A percentile compares a stretch with the other conserved stretches of the same genome.
These are phyloP conservation scores for Ophiocordyceps polyrhachis-furcata DNA, from an alignment of 2,329 filamentous ascomycete species.

Conservation along the genomic window DNA sequence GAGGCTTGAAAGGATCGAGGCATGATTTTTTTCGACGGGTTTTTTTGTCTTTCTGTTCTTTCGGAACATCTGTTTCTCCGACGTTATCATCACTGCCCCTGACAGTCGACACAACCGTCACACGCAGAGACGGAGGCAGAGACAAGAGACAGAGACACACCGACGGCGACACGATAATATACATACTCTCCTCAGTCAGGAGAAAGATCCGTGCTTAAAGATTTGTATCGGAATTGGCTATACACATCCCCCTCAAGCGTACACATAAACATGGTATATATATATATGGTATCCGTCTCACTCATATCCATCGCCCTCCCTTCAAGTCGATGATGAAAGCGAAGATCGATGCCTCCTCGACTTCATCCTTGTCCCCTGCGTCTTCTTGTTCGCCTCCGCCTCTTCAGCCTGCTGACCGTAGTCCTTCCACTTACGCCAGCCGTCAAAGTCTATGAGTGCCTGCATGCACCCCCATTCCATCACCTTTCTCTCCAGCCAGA, in stretches of 20 bases:
- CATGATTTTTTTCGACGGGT: neutral
- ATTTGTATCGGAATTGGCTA: too few species aligned
- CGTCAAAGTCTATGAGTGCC: slow-evolving; percentile 93
- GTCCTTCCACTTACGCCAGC: slow-evolving; percentile 95
- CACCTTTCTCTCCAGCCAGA: slow-evolving; percentile 93
- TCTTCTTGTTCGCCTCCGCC: slow-evolving; percentile 23
- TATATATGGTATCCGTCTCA: neutral
- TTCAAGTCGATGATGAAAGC: slow-evolving; percentile 10
- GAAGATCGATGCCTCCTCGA: slow-evolving; percentile 26
- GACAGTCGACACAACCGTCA: too few species aligned
- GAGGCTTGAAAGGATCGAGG: neutral
- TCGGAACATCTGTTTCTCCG: neutral
- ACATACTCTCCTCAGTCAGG: too few species aligned
- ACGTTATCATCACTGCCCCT: too few species aligned
- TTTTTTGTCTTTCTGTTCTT: neutral
- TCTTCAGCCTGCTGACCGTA: slow-evolving; percentile 35
- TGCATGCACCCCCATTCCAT: slow-evolving; percentile 99
- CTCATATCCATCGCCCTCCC: neutral
- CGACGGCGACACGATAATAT: too few species aligned
- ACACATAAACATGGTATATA: neutral
- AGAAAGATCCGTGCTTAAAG: too few species aligned
- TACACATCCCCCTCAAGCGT: neutral
- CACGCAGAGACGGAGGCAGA: too few species aligned
- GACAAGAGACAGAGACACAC: too few species aligned
- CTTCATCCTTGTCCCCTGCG: slow-evolving; percentile 16